Conservation (phyloP, 2,329 filamentous ascomycete genomes). For the Diaporthe sp. region DNA sequence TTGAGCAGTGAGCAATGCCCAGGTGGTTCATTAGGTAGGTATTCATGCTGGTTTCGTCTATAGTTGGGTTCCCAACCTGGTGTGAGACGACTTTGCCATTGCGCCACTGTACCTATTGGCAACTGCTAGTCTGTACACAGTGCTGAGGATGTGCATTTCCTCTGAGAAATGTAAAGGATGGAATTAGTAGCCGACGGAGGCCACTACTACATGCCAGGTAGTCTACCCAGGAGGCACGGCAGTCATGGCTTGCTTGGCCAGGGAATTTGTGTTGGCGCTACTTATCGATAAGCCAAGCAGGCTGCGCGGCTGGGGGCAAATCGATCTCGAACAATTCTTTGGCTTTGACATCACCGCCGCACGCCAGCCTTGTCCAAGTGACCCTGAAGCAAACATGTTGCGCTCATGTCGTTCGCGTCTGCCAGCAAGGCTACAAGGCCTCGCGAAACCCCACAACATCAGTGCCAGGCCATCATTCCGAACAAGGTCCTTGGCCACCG, state of each 20-base stretch:
- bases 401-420: slow-evolving; percentile 34
- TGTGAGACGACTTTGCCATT: not conserved
- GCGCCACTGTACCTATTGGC: not conserved
- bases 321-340: slow-evolving; percentile 16
- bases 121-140: too few species aligned
- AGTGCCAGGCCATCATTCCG: slow-evolving; percentile 29
- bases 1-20: too few species aligned
- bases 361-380: slow-evolving; percentile 5
- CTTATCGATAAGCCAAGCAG: slow-evolving; percentile 33
- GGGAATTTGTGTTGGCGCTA: not conserved
- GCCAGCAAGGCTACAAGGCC: slow-evolving; percentile 31
- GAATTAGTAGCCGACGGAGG: not conserved
- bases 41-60: not conserved
- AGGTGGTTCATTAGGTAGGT: too few species aligned
- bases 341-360: slow-evolving; percentile 24
- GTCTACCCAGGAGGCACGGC: not conserved
- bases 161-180: not conserved
- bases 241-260: too few species aligned
- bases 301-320: not conserved
- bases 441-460: slow-evolving; percentile 26
- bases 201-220: not conserved
- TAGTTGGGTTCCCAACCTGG: not conserved
- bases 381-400: slow-evolving; percentile 29
- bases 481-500: slow-evolving; percentile 31
- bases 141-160: not conserved